Evolutionary conservation across 2,329 filamentous ascomycete genomes (phyloP).

Genomic region (Aspergillus transmontanensis): DNA sequence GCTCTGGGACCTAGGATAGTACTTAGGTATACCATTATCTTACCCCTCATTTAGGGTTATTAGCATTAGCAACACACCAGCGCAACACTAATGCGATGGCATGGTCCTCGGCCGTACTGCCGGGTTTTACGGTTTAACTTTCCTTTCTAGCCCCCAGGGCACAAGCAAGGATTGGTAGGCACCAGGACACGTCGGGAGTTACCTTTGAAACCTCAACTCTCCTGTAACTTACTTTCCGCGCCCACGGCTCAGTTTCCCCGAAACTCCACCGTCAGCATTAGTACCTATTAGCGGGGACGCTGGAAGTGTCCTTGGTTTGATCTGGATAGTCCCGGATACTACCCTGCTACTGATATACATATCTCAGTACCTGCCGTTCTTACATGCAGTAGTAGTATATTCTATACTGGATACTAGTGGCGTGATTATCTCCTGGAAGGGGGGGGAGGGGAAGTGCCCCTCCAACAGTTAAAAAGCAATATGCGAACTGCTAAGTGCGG

Average conservation of each 20-base stretch:
- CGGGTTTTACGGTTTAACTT: slow-evolving; percentile 29
- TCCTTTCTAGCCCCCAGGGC: slow-evolving; percentile 1
- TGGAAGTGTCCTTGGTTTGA: background rate
- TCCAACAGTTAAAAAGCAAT: background rate
- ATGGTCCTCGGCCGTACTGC: slow-evolving; percentile 30
- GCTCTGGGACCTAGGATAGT: background rate
- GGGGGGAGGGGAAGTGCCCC: background rate
- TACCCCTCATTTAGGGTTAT: slow-evolving; percentile 2
- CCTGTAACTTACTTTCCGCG: background rate
- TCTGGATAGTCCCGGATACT: background rate
- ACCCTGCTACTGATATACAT: background rate
- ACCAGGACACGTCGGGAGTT: background rate
- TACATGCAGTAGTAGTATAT: background rate
- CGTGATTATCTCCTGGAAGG: background rate
- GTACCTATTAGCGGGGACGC: background rate
- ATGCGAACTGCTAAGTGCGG: background rate
- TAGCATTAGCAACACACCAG: slow-evolving; percentile 10
- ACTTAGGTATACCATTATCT: background rate
- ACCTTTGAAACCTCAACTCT: background rate
- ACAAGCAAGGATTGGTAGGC: background rate
- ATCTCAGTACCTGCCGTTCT: background rate
- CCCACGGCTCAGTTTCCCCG: background rate
- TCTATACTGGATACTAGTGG: background rate
- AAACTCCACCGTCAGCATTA: background rate
- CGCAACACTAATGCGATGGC: slow-evolving; percentile 30